Evolutionary conservation across 2,329 filamentous ascomycete genomes (phyloP).

Genomic region (Coniosporium tulheliwenetii): DNA sequence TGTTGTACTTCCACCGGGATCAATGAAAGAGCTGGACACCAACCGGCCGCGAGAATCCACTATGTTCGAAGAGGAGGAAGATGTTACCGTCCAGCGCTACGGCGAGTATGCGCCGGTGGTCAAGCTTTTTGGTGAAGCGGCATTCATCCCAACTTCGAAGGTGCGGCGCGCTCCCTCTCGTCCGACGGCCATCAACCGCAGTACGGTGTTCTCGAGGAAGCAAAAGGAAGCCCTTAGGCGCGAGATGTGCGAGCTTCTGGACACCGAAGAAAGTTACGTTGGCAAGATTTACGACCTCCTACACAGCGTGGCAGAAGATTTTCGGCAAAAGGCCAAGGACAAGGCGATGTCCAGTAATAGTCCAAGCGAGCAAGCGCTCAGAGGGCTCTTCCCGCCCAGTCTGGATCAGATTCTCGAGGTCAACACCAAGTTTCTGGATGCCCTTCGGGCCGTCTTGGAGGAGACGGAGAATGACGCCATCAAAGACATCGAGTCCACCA

Average conservation of each 20-base stretch:
- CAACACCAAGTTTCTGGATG: slow-evolving; percentile 66
- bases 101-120: slow-evolving; percentile 64
- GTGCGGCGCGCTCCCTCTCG: slow-evolving; percentile 76
- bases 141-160: slow-evolving; percentile 76
- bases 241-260: slow-evolving; percentile 78
- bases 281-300: slow-evolving; percentile 74
- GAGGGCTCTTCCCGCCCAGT: slow-evolving; percentile 66
- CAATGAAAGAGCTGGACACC: slow-evolving; percentile 34
- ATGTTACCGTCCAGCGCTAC: slow-evolving; percentile 53
- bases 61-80: slow-evolving; percentile 43
- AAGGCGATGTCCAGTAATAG: slow-evolving; percentile 46
- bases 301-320: slow-evolving; percentile 64
- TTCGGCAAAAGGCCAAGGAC: slow-evolving; percentile 51
- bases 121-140: slow-evolving; percentile 63
- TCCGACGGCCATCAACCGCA: slow-evolving; percentile 64
- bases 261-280: slow-evolving; percentile 91
- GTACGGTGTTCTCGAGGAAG: slow-evolving; percentile 59
- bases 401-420: slow-evolving; percentile 67
- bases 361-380: slow-evolving; percentile 55
- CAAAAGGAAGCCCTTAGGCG: slow-evolving; percentile 75
- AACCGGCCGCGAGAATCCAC: slow-evolving; percentile 32
- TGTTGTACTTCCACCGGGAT: slow-evolving; percentile 64
- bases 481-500: slow-evolving; percentile 51
- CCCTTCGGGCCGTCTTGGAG: slow-evolving; percentile 62
- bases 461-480: slow-evolving; percentile 69